A percentile compares a stretch with the other conserved stretches of the same genome.
Evolutionary conservation across 139 green algal genomes (phyloP).

Genomic region (Mesostigma viride): DNA sequence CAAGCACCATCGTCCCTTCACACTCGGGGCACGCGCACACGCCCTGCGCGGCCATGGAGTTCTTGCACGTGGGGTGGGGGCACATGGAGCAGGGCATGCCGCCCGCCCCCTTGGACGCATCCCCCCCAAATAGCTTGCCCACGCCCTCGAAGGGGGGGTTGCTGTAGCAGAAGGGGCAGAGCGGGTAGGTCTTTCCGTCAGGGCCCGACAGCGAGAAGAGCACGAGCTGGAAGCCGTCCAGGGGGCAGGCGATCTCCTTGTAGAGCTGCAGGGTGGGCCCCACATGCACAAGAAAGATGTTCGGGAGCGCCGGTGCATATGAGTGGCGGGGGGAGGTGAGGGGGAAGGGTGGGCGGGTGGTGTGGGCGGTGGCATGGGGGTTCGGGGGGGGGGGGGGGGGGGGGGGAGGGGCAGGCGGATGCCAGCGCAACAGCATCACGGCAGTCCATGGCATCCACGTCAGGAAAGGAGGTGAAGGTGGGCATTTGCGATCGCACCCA

Average conservation of each 20-base stretch:
- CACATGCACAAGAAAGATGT: constrained; percentile 31
- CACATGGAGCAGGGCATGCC: constrained; percentile 74
- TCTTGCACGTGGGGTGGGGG: constrained; percentile 57
- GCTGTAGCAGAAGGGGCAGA: constrained; percentile 85
- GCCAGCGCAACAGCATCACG: too few relatives aligned
- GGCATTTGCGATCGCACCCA: too few relatives aligned
- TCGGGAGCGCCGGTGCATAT: not conserved
- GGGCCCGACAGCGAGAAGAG: constrained; percentile 63
- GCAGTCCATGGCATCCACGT: too few relatives aligned
- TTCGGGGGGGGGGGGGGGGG: not conserved
- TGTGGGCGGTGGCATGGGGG: not conserved
- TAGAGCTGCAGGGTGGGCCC: constrained; percentile 59
- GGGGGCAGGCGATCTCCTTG: constrained; percentile 63
- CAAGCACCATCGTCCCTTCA: constrained; percentile 55
- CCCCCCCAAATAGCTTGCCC: not conserved
- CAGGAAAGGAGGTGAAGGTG: too few relatives aligned
- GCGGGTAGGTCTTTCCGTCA: constrained; percentile 66
- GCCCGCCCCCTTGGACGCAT: not conserved
- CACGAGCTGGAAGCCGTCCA: constrained; percentile 78
- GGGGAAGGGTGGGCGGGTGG: too few relatives aligned
- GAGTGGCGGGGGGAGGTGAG: too few relatives aligned
- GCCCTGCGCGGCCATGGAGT: constrained; percentile 35
- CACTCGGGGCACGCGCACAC: constrained; percentile 32
- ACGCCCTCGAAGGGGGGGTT: constrained; percentile 66
- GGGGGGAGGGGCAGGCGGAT: not conserved